Conservation (phyloP, 139 green algal genomes). For the Yamagishiella unicocca region DNA sequence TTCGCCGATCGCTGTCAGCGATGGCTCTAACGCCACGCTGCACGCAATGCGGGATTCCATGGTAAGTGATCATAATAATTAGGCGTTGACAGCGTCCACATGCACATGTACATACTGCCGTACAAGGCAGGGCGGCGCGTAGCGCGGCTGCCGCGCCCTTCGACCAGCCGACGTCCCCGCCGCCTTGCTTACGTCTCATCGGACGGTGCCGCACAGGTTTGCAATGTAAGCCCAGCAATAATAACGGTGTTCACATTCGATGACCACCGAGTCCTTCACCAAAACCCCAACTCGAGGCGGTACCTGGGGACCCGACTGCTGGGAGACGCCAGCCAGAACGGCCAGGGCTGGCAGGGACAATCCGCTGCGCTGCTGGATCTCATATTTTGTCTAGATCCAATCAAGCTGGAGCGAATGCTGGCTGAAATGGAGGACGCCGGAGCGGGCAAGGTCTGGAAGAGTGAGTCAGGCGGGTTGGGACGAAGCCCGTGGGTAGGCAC, state of each 20-base stretch:
- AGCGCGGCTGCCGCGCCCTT: too few species aligned
- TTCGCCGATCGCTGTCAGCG: background rate
- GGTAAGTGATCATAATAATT: too few species aligned
- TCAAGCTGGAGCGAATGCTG: background rate
- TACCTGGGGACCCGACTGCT: background rate
- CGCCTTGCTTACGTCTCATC: too few species aligned
- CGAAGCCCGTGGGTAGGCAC: too few species aligned
- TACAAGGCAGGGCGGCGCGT: too few species aligned
- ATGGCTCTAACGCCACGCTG: background rate
- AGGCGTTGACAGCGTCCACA: too few species aligned
- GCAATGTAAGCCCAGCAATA: background rate
- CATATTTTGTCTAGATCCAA: background rate
- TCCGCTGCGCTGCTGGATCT: background rate
- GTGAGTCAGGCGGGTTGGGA: background rate
- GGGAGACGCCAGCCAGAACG: background rate
- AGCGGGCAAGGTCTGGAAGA: background rate
- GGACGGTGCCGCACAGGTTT: too few species aligned
- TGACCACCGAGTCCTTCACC: background rate
- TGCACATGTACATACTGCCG: too few species aligned
- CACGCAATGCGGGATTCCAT: slow-evolving; percentile 19
- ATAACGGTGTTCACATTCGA: slow-evolving; percentile 6
- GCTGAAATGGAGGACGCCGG: background rate
- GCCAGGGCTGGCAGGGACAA: background rate
- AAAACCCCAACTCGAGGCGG: background rate
- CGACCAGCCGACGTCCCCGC: too few species aligned